Base-by-base conservation (phyloP, 2,329 filamentous ascomycete genomes). In the Lecanosticta acicola region DNA sequence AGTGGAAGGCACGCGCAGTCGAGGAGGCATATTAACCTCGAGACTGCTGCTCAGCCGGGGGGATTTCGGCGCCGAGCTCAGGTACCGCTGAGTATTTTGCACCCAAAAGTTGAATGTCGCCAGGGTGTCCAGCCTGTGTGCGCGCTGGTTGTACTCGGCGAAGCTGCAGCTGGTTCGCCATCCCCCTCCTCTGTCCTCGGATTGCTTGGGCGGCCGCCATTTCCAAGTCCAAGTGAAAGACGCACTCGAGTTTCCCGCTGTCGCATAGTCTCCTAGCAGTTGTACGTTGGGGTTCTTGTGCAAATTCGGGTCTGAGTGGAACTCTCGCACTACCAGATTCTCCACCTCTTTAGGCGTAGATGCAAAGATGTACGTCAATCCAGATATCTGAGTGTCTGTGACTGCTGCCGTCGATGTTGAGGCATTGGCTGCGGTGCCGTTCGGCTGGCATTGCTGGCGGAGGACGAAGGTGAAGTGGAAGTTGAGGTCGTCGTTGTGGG, bases 131-230 rank as follows among this genome's bases (percentile, higher is more conserved):
- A 98, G 71, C 53, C 85, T 81, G 69, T 98, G 93, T 26, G 89
- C 88, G 57, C 91, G 81, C 63, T 93, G 85, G 68, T 98, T 90
- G 64, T 98, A 98, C 68, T 98, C 93, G 58, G 97, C 85, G 69
- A 98, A 96, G 66, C 88, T 96, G 75, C 93, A 97, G 59, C 84
- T 86, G 63, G 94, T 97, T 62, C 88, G 86, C 91, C 93, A 98
- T 36, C 93, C 93, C 46, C 89, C 88, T 21, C 86, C 87, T 59
- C 80, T 81, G 64, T 96, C 90, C 63, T 96, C 90, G 13, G 72
- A 70, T 11, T 72, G 62, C 73, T 88, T 94, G 32, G 93, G 93
- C 7, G 93, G 87, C 63, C 85, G 88, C 89, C 91, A 98, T 73
- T 85, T 93, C 93, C 93, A 98, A 5, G 84, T 83, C 89, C 91